phyloP scores from a whole-genome alignment of 495 filamentous ascomycete genomes.

The Darksidea phi region DNA sequence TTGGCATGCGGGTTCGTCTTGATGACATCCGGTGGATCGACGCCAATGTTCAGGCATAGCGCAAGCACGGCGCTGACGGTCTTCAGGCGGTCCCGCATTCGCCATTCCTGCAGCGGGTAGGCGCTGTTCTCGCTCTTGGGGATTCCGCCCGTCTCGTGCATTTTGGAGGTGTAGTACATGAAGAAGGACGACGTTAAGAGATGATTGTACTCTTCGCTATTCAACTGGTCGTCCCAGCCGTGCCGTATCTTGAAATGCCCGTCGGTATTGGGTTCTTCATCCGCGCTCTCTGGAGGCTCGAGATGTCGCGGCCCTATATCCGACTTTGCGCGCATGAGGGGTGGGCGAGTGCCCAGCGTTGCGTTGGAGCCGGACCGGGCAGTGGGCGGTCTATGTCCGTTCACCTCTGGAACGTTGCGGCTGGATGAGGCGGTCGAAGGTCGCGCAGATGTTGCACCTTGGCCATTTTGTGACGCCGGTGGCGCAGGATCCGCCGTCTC shows the following conservation, averaged over 20 bases:
- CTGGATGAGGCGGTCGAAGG: conserved; percentile 24
- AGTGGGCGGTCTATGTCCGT: conserved; percentile 17
- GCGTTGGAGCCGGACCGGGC: conserved; percentile 10
- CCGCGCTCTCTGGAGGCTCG: conserved; percentile 19
- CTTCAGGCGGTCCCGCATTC: conserved; percentile 93
- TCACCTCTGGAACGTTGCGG: conserved; percentile 11
- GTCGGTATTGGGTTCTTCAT: conserved; percentile 37
- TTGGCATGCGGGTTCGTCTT: conserved; percentile 91
- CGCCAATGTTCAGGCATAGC: conserved; percentile 94
- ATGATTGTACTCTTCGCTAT: conserved; percentile 57
- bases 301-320: conserved; percentile 58
- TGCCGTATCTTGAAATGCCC: conserved; percentile 52
- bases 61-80: conserved; percentile 93
- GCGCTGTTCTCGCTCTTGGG: conserved; percentile 64
- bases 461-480: conserved; percentile 8
- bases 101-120: conserved; percentile 82
- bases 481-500: conserved; percentile 15
- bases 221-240: conserved; percentile 69
- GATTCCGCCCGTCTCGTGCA: conserved; percentile 93
- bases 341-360: conserved; percentile 42
- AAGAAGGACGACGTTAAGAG: conserved; percentile 76
- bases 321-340: conserved; percentile 67
- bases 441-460: conserved; percentile 10
- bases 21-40: conserved; percentile 93
- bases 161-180: conserved; percentile 98